Evolutionary conservation across 805 yeast species (phyloP).

Genomic region (Tetrapisispora fleetii): DNA sequence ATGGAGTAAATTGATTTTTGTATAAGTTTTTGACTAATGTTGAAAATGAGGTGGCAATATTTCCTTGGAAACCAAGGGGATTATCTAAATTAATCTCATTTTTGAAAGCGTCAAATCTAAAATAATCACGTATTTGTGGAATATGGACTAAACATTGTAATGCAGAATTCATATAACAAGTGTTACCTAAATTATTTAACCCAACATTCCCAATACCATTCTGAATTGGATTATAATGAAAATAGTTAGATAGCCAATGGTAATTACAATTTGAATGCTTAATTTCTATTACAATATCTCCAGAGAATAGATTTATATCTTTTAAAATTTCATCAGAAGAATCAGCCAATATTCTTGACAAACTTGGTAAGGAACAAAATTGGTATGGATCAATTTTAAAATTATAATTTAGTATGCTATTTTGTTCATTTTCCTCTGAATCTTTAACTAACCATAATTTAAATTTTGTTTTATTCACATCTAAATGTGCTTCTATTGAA

Average conservation of each 20-base stretch:
- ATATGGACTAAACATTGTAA: conserved; percentile 80
- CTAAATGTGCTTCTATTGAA: conserved; percentile 14
- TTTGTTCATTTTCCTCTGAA: conserved; percentile 4
- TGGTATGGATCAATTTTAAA: conserved; percentile 22
- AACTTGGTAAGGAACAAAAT: conserved; percentile 20
- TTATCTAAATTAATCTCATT: conserved; percentile 63
- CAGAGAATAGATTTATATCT: conserved; percentile 12
- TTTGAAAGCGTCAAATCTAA: conserved; percentile 48
- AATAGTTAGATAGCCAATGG: conserved; percentile 33
- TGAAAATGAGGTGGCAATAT: conserved; percentile 70
- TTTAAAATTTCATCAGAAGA: conserved; percentile 12
- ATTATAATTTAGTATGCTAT: conserved; percentile 4
- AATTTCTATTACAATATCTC: conserved; percentile 30
- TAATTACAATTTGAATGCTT: conserved; percentile 17
- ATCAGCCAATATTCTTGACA: conserved; percentile 18
- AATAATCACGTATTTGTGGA: conserved; percentile 73
- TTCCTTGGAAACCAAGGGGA: conserved; percentile 81
- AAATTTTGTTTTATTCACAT: conserved; percentile 8
- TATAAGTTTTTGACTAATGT: conserved; percentile 53
- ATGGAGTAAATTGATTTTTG: conserved; percentile 21
- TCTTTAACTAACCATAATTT: conserved; percentile 22
- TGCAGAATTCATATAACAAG: conserved; percentile 93
- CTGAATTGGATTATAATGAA: conserved; percentile 22
- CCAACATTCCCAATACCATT: conserved; percentile 49
- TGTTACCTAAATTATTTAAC: conserved; percentile 68